Evolutionary conservation across 2,329 filamentous ascomycete genomes (phyloP).

Genomic region (Cytospora mali): DNA sequence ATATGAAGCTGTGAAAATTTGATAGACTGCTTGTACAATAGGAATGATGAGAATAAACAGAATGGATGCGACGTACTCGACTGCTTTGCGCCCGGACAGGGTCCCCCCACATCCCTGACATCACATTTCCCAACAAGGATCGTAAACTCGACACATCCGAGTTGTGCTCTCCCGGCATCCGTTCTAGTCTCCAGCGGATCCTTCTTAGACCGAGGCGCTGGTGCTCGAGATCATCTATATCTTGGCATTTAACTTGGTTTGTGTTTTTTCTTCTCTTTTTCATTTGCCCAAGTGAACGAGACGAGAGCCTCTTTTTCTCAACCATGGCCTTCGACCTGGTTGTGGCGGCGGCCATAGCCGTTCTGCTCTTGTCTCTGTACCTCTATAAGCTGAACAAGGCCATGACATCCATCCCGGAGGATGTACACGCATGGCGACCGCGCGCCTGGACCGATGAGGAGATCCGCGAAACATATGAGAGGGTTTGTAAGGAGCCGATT

Average conservation of each 20-base stretch:
- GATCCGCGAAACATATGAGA: slow-evolving; percentile 40
- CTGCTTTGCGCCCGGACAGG: background rate
- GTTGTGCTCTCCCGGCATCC: background rate
- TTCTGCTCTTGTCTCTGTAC: slow-evolving; percentile 36
- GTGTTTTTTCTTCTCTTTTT: background rate
- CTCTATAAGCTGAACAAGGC: slow-evolving; percentile 42
- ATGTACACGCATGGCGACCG: slow-evolving; percentile 38
- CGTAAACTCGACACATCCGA: background rate
- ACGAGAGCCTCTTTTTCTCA: background rate
- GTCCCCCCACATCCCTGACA: no score
- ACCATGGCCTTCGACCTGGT: slow-evolving; percentile 4
- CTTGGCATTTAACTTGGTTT: background rate
- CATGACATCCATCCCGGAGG: slow-evolving; percentile 41
- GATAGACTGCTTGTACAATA: background rate
- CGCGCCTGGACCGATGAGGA: slow-evolving; percentile 42
- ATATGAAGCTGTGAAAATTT: background rate
- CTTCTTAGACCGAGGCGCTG: no score
- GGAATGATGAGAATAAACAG: background rate
- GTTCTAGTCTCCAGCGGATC: background rate
- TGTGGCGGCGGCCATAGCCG: slow-evolving; percentile 4
- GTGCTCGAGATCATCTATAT: no score
- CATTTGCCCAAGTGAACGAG: background rate
- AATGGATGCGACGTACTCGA: background rate
- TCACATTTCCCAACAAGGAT: background rate
- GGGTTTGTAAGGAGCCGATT: slow-evolving; percentile 41